Conservation (phyloP, 306 rosid species). For the Cucurbita argyrosperma region DNA sequence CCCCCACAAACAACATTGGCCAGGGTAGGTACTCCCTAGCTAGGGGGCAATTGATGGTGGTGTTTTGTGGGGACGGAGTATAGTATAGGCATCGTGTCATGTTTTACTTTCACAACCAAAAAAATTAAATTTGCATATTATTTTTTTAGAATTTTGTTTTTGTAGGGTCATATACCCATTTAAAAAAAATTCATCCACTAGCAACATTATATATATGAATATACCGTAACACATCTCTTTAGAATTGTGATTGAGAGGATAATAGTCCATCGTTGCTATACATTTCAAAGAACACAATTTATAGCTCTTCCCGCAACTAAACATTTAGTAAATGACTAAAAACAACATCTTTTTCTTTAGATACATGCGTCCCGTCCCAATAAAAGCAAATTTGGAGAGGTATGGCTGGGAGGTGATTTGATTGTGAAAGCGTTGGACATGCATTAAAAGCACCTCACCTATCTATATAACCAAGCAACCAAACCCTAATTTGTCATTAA, state of each 20-base stretch:
- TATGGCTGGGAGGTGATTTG: background rate
- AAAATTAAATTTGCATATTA: too few species aligned
- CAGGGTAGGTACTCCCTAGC: background rate
- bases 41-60: background rate
- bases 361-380: background rate
- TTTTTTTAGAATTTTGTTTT: too few species aligned
- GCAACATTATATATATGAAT: too few species aligned
- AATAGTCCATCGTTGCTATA: too few species aligned
- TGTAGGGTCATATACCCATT: too few species aligned
- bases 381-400: background rate
- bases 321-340: background rate
- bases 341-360: background rate
- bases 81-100: too few species aligned
- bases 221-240: too few species aligned
- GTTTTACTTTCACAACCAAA: too few species aligned
- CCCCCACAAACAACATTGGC: too few species aligned
- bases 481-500: background rate
- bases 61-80: background rate
- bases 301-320: background rate
- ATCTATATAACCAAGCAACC: background rate
- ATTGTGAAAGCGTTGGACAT: background rate
- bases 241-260: too few species aligned
- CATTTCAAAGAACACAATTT: background rate
- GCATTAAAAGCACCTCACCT: background rate
- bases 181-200: too few species aligned